A percentile compares a stretch with the other conserved stretches of the same genome.
phyloP scores from a whole-genome alignment of 2,329 filamentous ascomycete species.

The Aspergillus pseudonomiae region DNA sequence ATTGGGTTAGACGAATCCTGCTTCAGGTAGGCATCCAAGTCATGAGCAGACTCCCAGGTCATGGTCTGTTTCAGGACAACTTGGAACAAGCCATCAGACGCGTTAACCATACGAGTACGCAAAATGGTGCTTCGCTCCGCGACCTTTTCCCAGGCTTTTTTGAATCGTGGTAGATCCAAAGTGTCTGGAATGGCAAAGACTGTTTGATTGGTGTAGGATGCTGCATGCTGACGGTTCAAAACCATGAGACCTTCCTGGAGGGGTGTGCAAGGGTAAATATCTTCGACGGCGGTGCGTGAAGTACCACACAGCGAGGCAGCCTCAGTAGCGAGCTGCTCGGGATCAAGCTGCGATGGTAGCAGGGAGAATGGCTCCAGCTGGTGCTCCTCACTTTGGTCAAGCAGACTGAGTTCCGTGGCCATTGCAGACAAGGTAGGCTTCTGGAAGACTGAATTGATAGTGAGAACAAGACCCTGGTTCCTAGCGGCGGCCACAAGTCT shows the following conservation, averaged over 20 bases:
- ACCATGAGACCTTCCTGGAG: conserved; percentile 46
- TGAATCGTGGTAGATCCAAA: conserved; percentile 32
- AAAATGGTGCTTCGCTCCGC: conserved; percentile 43
- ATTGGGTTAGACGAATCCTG: conserved; percentile 14
- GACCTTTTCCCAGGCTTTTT: conserved; percentile 40
- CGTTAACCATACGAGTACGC: conserved; percentile 40
- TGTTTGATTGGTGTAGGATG: conserved; percentile 42
- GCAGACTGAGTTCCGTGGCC: conserved; percentile 33
- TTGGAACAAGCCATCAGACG: conserved; percentile 22
- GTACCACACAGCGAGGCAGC: background rate
- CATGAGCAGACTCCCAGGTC: conserved; percentile 20
- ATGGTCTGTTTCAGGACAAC: conserved; percentile 27
- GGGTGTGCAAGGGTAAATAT: conserved; percentile 39
- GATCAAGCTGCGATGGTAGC: background rate
- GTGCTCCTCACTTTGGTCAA: background rate
- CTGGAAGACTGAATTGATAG: conserved; percentile 31
- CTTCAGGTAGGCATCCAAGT: conserved; percentile 15
- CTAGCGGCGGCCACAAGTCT: conserved; percentile 20
- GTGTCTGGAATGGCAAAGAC: conserved; percentile 31
- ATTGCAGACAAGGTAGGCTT: conserved; percentile 47
- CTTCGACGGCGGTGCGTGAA: background rate
- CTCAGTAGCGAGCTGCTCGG: background rate
- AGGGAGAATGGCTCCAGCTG: background rate
- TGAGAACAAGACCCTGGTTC: conserved; percentile 21
- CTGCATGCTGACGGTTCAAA: conserved; percentile 37